Evolutionary conservation across 257 asterid species (phyloP), one percentile per base, ranked within the genome.

Genomic region (Plantago major): DNA sequence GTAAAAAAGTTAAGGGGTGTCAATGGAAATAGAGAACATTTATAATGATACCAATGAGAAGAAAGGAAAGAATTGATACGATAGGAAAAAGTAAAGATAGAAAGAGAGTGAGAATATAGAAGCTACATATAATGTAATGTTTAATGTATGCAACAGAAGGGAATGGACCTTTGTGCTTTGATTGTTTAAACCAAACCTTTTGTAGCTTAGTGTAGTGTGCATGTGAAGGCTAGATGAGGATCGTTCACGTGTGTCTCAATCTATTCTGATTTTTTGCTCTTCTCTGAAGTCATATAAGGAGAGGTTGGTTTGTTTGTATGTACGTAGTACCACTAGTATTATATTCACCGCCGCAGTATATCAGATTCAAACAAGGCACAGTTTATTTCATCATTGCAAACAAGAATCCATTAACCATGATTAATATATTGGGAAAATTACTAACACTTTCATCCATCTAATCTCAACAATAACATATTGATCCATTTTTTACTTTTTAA

Each of bases 221-320:
- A 82, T 79, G 84, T 78, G 87, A 78, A 53, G 63, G 64, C 48
- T 15, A 72, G 46, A 26, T 4, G 26, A 53, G 15, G 64, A 28
- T 13, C 51, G 47, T 60, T 72, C 79, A 72, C 81, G 81, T 67
- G 38, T 52, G 61, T 51, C 7, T 49, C 74, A 66, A 77, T 77
- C 68, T 44, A 66, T 71, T 46, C 43, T 10, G 3, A 14, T 8
- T 12, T 16, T 57, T 48, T 62, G 2, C 53, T 42, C 26, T 26
- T 18, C 18, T 13, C 19, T 3, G 18, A 19, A 48, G 9, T 48
- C 18, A 7, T 33, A 33, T 1, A 22, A 22, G 3, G 40, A 4
- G 17, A 4, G 17, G 42, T 26, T 53, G n/a, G 18, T 15, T 22
- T 53, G 42, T 53, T 33, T 53, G 33, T 6, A 53, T 9, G 18